phyloP scores from a whole-genome alignment of 2,329 filamentous ascomycete species.

The Cytospora piceae region DNA sequence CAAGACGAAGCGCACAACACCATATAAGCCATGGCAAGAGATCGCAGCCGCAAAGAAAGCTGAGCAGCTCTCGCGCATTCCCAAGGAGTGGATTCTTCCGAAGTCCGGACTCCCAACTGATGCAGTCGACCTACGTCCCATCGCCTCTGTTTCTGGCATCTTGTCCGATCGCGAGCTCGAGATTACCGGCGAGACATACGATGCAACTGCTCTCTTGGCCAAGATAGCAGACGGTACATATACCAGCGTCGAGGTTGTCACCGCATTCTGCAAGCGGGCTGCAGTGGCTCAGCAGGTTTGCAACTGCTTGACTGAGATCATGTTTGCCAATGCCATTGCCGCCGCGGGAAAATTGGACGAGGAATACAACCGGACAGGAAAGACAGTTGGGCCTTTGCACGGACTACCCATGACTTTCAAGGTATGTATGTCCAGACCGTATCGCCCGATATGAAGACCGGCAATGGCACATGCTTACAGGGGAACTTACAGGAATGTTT shows the following conservation, averaged over 20 bases:
- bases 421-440: slow-evolving; percentile 29
- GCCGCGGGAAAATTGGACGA: slow-evolving; percentile 32
- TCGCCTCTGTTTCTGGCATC: not conserved
- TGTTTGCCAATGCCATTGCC: slow-evolving; percentile 41
- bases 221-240: not conserved
- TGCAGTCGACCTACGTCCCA: slow-evolving; percentile 6
- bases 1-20: slow-evolving; percentile 10
- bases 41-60: slow-evolving; percentile 5
- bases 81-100: not conserved
- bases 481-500: slow-evolving; percentile 15
- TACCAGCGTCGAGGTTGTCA: slow-evolving; percentile 26
- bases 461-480: not conserved
- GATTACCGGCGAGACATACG: slow-evolving; percentile 10
- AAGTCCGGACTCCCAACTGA: not conserved
- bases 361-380: not conserved
- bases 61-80: slow-evolving; percentile 12
- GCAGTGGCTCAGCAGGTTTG: slow-evolving; percentile 38
- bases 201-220: slow-evolving; percentile 8
- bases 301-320: slow-evolving; percentile 44
- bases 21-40: slow-evolving; percentile 16
- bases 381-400: slow-evolving; percentile 40
- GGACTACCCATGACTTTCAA: slow-evolving; percentile 45
- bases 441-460: not conserved
- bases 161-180: slow-evolving; percentile 12
- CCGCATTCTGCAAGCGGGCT: slow-evolving; percentile 32